These are phyloP conservation scores for Stereum hirsutum DNA, from an alignment of 1,284 basidiomycete species.

Conservation along the genomic window DNA sequence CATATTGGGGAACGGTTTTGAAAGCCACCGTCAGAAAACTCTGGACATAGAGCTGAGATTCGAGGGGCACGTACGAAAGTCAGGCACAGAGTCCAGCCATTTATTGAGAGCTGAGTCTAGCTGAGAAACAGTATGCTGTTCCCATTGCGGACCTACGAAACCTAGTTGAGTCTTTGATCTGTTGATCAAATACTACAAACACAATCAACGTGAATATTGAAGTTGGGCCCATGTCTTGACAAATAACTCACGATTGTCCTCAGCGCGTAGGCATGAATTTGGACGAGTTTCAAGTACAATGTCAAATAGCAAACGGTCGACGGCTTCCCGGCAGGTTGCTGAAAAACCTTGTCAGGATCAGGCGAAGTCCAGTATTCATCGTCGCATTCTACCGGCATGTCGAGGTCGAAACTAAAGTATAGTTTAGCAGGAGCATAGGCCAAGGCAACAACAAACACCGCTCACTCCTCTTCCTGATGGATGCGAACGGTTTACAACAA, in stretches of 20 bases:
- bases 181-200: constrained; percentile 36
- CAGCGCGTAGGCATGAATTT: constrained; percentile 45
- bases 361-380: constrained; percentile 52
- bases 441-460: background rate
- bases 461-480: constrained; percentile 73
- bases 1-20: background rate
- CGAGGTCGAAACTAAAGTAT: constrained; percentile 25
- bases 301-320: constrained; percentile 40
- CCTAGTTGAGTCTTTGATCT: constrained; percentile 25
- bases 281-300: constrained; percentile 41
- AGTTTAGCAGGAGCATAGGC: background rate
- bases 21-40: constrained; percentile 1
- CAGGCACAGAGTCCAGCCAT: constrained; percentile 39
- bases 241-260: constrained; percentile 37
- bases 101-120: constrained; percentile 38
- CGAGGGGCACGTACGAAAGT: constrained; percentile 21
- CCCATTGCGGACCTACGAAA: constrained; percentile 27
- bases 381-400: constrained; percentile 49
- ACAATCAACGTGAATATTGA: background rate
- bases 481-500: too few relatives aligned
- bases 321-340: constrained; percentile 36
- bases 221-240: background rate
- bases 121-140: constrained; percentile 34
- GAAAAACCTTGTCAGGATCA: constrained; percentile 31
- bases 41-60: constrained; percentile 2